Evolutionary conservation across 2,329 filamentous ascomycete species (phyloP).

Genomic region (Ophiostoma perfectum): DNA sequence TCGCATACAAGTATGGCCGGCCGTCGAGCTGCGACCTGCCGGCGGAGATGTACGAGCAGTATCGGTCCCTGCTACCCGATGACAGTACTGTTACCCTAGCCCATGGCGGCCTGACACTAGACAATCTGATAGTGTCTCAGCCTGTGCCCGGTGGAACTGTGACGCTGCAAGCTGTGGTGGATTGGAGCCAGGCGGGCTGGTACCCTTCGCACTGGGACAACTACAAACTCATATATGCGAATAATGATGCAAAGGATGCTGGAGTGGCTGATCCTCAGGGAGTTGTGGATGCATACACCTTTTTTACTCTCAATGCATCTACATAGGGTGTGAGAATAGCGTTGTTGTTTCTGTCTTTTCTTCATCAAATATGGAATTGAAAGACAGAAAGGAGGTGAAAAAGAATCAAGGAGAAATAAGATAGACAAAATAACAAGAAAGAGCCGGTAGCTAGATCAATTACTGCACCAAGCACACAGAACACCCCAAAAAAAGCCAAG

Average conservation of each 20-base stretch:
- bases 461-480: no score
- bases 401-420: no score
- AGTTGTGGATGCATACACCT: not conserved
- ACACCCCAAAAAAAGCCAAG: no score
- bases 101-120: slow-evolving; percentile 4
- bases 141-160: not conserved
- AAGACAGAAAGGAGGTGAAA: no score
- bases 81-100: slow-evolving; percentile 7
- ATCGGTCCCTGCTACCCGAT: slow-evolving; percentile 1
- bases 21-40: not conserved
- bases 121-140: slow-evolving; percentile 7
- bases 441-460: no score
- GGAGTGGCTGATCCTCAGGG: not conserved
- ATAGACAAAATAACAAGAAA: no score
- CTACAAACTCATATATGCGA: slow-evolving; percentile 14
- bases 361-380: no score
- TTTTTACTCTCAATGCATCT: not conserved
- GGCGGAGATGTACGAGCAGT: no score
- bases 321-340: not conserved
- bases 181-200: slow-evolving; percentile 36
- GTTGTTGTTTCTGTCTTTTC: not conserved
- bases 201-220: slow-evolving; percentile 35
- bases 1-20: not conserved
- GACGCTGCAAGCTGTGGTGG: slow-evolving; percentile 30
- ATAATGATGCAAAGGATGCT: slow-evolving; percentile 27